Evolutionary conservation across 371 early-diverging fungal species (phyloP).

Genomic region (Syncephalis plumigaleata): DNA sequence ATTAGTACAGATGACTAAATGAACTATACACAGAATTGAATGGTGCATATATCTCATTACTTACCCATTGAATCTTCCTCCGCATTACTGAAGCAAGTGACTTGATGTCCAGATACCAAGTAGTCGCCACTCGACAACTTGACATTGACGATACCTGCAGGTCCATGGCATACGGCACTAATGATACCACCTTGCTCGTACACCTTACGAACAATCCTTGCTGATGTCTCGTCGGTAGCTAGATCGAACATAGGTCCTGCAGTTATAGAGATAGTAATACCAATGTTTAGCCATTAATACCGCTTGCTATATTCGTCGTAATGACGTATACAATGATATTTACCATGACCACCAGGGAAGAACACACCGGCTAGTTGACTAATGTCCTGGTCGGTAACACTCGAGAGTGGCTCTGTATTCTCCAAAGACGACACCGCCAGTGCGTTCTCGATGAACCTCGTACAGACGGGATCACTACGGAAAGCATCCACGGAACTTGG

Average conservation of each 20-base stretch:
- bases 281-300: no score
- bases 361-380: conserved; percentile 16
- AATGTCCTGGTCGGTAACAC: conserved; percentile 15
- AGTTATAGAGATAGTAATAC: no score
- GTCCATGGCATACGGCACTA: conserved; percentile 25
- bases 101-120: conserved; percentile 18
- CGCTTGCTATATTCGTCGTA: no score
- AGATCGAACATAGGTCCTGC: conserved; percentile 21
- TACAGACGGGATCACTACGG: background rate
- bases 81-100: conserved; percentile 22
- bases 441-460: conserved; percentile 4
- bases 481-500: conserved; percentile 15
- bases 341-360: conserved; percentile 27
- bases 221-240: conserved; percentile 12
- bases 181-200: conserved; percentile 20
- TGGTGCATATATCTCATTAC: no score
- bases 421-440: conserved; percentile 11
- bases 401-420: conserved; percentile 10
- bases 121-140: conserved; percentile 15
- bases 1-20: conserved; percentile 6
- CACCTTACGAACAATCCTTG: conserved; percentile 11
- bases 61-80: conserved; percentile 18
- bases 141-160: conserved; percentile 20
- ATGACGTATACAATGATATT: no score
- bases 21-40: no score